Conservation (phyloP, 2,329 filamentous ascomycete genomes). For the Aureobasidium pullulans region DNA sequence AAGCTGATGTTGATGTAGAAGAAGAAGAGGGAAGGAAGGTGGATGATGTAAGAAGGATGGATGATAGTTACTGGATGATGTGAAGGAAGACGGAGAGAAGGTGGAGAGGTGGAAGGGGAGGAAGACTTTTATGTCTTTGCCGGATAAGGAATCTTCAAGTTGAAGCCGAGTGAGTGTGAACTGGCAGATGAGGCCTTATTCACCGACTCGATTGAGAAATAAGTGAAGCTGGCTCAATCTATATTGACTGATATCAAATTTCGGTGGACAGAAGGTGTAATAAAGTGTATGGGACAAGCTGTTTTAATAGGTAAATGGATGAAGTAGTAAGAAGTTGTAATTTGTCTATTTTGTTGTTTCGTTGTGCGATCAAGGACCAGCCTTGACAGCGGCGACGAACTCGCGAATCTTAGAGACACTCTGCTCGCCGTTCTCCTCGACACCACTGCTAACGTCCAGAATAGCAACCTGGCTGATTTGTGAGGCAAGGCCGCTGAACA, state of each 20-base stretch:
- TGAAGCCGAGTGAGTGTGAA: background rate
- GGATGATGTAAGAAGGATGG: background rate
- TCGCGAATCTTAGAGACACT: conserved; percentile 70
- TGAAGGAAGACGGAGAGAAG: background rate
- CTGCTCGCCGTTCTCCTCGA: conserved; percentile 77
- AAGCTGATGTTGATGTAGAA: background rate
- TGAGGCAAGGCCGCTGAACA: conserved; percentile 56
- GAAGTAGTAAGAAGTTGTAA: too few species aligned
- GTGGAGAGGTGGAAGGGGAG: background rate
- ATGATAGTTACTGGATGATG: background rate
- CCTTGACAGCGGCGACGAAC: conserved; percentile 15
- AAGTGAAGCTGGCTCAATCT: too few species aligned
- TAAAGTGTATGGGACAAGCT: background rate
- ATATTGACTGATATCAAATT: too few species aligned
- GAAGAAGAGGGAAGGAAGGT: background rate
- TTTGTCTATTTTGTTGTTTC: background rate
- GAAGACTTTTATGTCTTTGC: too few species aligned
- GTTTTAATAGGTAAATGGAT: background rate
- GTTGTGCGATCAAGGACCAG: background rate
- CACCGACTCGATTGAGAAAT: too few species aligned
- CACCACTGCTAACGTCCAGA: conserved; percentile 90
- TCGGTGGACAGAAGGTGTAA: too few species aligned
- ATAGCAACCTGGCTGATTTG: conserved; percentile 60
- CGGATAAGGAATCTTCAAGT: too few species aligned
- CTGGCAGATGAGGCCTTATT: background rate